These are phyloP conservation scores for Talaromyces sp. DNA, from an alignment of 2,329 filamentous ascomycete genomes.

Conservation along the genomic window DNA sequence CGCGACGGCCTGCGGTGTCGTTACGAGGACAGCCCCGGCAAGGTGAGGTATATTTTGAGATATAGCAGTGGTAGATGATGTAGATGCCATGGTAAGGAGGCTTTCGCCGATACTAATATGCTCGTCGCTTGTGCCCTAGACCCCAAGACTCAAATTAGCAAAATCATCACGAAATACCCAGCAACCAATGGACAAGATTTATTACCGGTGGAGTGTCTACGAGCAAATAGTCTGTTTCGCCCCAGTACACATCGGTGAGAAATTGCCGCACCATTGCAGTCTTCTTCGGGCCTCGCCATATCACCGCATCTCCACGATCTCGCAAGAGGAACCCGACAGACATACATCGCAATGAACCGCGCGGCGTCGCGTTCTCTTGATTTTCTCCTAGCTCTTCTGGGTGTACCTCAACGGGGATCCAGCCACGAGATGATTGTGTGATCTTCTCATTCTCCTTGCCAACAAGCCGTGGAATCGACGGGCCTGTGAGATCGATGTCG, in stretches of 20 bases:
- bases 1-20: constrained; percentile 89
- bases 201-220: constrained; percentile 83
- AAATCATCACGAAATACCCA: neutral
- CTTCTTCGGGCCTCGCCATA: constrained; percentile 97
- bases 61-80: constrained; percentile 17
- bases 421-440: constrained; percentile 83
- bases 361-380: constrained; percentile 14
- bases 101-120: constrained; percentile 93
- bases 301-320: constrained; percentile 80
- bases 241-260: constrained; percentile 84
- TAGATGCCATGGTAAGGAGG: constrained; percentile 50
- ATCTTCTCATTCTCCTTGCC: constrained; percentile 86
- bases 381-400: constrained; percentile 36
- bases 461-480: constrained; percentile 92
- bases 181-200: neutral
- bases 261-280: constrained; percentile 99
- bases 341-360: constrained; percentile 62
- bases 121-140: constrained; percentile 63
- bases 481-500: constrained; percentile 92
- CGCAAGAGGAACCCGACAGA: constrained; percentile 86
- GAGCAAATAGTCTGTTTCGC: constrained; percentile 78
- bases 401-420: constrained; percentile 85
- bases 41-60: constrained; percentile 53
- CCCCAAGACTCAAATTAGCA: neutral
- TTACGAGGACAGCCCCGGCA: constrained; percentile 86